Base-by-base conservation (phyloP, 1,284 basidiomycete genomes). In the Trichosporon faecale region DNA sequence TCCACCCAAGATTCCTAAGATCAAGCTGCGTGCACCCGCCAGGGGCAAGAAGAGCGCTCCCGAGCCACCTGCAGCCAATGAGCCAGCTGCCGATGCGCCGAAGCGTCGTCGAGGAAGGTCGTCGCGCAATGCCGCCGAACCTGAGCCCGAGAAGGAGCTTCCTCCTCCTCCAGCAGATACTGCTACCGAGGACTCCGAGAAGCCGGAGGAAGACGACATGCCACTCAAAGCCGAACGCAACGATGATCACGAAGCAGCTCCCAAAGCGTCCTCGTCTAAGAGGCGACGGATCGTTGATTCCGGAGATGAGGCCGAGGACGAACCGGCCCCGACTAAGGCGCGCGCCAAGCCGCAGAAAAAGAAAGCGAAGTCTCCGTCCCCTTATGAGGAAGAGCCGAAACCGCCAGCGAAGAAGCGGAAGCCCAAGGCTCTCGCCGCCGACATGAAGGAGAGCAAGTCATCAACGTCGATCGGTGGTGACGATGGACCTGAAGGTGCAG, bases 241-340 rank as follows among this genome's bases (percentile, higher is more conserved):
- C 25, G 52, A 57, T 16, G 11, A 57, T 3, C 23, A 25, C 18
- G 16, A 61, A 3, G 55, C 7, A 31, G 57, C 29, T 33, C 57
- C 57, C 16, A 31, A 31, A n/a, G 29, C 31, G 29, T 61, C 57
- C 29, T 31, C 57, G 57, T 61, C 57, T 61, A 61, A 61, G 57
- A 61, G 57, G 16, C 57, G 57, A 9, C 14, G 57, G 23, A 61
- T 61, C 16, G 57, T 61, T 5, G 57, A 61, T 9, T 61, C 57
- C 23, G 57, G 57, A n/a, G 57, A 61, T 18, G 57, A 61, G 18
- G 57, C 29, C 7, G 57, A 61, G 2, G 57, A 31, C 16, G 57
- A 31, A 27, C 11, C 18, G 8, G n/a, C n/a, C n/a, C n/a, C n/a
- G n/a, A 4, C 27, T 4, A 61, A 61, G 29, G 27, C 29, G 2